These are phyloP conservation scores for Colletotrichum abscissum DNA, from an alignment of 2,329 filamentous ascomycete species.

Conservation along the genomic window DNA sequence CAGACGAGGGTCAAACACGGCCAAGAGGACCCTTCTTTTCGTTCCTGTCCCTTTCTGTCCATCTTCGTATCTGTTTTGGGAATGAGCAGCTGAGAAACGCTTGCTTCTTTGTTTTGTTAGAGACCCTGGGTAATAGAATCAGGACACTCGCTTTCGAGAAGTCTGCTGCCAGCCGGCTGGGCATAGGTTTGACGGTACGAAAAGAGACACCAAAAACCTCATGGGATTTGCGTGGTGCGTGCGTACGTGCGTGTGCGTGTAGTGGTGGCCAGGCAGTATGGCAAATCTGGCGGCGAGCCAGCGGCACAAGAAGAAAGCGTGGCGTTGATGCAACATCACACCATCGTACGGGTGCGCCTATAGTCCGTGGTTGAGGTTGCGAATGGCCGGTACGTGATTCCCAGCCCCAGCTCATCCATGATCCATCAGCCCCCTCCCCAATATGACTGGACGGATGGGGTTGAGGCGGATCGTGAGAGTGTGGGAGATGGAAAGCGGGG, in stretches of 20 bases:
- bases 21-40: slow-evolving; percentile 30
- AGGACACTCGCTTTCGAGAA: not conserved
- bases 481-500: slow-evolving; percentile 7
- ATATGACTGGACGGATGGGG: slow-evolving; percentile 2
- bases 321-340: slow-evolving; percentile 28
- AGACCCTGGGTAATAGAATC: slow-evolving; percentile 4
- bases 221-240: not conserved
- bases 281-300: not conserved
- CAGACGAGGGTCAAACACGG: not conserved
- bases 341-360: slow-evolving; percentile 15
- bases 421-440: not conserved
- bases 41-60: slow-evolving; percentile 11
- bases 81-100: not conserved
- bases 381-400: not conserved
- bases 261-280: not conserved
- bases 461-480: slow-evolving; percentile 14
- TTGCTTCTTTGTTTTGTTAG: slow-evolving; percentile 23
- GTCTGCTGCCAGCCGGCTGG: slow-evolving; percentile 10
- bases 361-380: not conserved
- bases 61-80: slow-evolving; percentile 9
- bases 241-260: not conserved
- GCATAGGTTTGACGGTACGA: slow-evolving; percentile 17
- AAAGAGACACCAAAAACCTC: not conserved
- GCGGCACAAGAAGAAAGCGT: slow-evolving; percentile 18
- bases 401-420: not conserved